Evolutionary conservation across 176 grass and related monocot species (phyloP), one percentile per base, ranked within the genome.

Genomic region (Rhynchospora tenuis): DNA sequence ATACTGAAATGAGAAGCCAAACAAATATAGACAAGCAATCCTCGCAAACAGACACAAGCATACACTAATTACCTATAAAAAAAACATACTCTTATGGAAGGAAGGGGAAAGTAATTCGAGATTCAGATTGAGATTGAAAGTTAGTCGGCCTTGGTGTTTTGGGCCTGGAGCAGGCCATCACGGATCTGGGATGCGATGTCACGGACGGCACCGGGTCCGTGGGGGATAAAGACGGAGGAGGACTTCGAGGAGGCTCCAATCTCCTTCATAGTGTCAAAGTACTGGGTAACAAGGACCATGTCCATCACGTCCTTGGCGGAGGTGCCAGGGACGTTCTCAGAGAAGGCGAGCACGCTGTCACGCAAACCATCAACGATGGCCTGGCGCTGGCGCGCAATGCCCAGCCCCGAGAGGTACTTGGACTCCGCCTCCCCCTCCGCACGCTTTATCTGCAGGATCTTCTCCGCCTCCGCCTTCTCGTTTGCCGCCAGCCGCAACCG

Each of bases 241-340:
- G 91, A 89, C 78, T 93, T 93, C 19, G 91, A 91, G 1, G 87
- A 88, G 3, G 94, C 91, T 1, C 94, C 94, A 0, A 97, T 97
- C 11, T 97, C 94, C 43, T 93, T 97, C 94, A 91, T 97, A 1
- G 94, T 97, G 23, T 97, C 93, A 0, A 97, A 97, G 12, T 97
- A 97, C 10, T 97, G 94, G 0, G 94, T 93, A 12, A 97, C 91
- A 3, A 97, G 82, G 73, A 97, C 94, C 94, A 97, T 93, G 48
- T 97, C 94, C 94, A 93, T 97, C 19, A 97, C 91, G 85, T 97
- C 94, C 76, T 88, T 93, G 3, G 94, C 84, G 7, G 89, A 93
- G 5, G 91, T 97, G 38, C 91, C 94, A 1, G 91, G 94, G 17
- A 97, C 94, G n/a, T 97, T 97, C 20, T 89, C 89, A 12, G 94